Percentiles rank a stretch among this genome's conserved stretches.
phyloP scores from a whole-genome alignment of 805 yeast genomes.

The Deakozyma indianensis region DNA sequence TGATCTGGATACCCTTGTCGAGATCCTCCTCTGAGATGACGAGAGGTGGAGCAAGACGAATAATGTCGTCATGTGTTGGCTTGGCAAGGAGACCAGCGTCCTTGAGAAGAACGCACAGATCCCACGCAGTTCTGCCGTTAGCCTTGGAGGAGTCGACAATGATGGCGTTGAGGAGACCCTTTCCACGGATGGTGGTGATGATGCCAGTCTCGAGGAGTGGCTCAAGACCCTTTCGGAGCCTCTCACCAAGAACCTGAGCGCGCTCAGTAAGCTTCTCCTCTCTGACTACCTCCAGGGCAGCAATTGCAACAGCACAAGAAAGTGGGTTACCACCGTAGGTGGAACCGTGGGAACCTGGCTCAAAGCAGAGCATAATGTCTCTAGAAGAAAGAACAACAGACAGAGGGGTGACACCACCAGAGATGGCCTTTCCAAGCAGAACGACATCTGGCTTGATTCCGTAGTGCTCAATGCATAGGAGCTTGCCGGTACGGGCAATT shows the following conservation, averaged over 20 bases:
- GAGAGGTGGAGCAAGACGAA: slow-evolving; percentile 91
- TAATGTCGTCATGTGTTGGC: slow-evolving; percentile 92
- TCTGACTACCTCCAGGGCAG: slow-evolving; percentile 78
- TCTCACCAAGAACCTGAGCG: slow-evolving; percentile 55
- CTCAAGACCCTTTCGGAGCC: slow-evolving; percentile 36
- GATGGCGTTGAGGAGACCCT: slow-evolving; percentile 78
- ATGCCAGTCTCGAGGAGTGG: slow-evolving; percentile 30
- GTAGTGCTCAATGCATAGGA: slow-evolving; percentile 83
- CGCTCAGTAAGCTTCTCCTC: slow-evolving; percentile 79
- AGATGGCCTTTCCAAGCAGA: slow-evolving; percentile 82
- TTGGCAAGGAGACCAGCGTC: slow-evolving; percentile 83
- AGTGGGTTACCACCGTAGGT: slow-evolving; percentile 97
- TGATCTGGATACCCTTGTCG: slow-evolving; percentile 63
- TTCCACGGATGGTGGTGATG: slow-evolving; percentile 56
- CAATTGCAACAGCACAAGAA: slow-evolving; percentile 84
- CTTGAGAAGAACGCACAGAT: slow-evolving; percentile 79
- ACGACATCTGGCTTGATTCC: slow-evolving; percentile 78
- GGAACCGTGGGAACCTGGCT: slow-evolving; percentile 95
- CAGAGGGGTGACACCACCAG: slow-evolving; percentile 90
- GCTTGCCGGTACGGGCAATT: slow-evolving; percentile 90
- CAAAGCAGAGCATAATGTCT: slow-evolving; percentile 77
- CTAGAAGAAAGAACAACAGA: slow-evolving; percentile 82
- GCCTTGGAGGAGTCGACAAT: slow-evolving; percentile 78
- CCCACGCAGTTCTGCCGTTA: slow-evolving; percentile 92
- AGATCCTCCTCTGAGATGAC: slow-evolving; percentile 82